Conservation (phyloP, 441 rosid species). For the Euphorbia corollata region DNA sequence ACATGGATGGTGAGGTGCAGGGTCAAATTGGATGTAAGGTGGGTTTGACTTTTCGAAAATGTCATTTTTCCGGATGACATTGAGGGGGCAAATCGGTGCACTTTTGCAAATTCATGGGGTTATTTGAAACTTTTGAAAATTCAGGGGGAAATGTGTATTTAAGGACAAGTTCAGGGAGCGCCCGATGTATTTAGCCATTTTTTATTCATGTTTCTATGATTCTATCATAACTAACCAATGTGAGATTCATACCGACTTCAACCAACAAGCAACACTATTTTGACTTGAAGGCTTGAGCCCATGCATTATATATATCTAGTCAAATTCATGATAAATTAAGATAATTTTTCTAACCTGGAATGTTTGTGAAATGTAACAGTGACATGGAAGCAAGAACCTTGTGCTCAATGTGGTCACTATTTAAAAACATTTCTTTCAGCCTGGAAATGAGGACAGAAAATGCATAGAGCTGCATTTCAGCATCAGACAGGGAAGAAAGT, state of each 20-base stretch:
- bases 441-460: conserved; percentile 36
- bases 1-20: too few species aligned
- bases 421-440: conserved; percentile 37
- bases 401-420: conserved; percentile 30
- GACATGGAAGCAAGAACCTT: conserved; percentile 49
- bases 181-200: too few species aligned
- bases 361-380: conserved; percentile 43
- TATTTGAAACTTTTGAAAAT: too few species aligned
- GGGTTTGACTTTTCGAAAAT: too few species aligned
- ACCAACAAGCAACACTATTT: neutral
- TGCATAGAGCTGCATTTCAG: conserved; percentile 31
- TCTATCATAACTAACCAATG: neutral
- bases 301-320: neutral
- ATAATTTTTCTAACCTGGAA: conserved; percentile 36
- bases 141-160: too few species aligned
- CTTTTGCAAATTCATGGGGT: too few species aligned
- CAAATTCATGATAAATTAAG: neutral
- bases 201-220: too few species aligned
- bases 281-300: neutral
- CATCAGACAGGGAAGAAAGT: conserved; percentile 31
- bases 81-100: too few species aligned
- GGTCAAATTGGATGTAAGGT: too few species aligned
- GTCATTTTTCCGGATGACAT: too few species aligned
- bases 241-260: neutral
- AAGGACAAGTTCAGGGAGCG: too few species aligned